A percentile compares a stretch with the other conserved stretches of the same genome.
Conservation (phyloP, 352 stramenopile species). For the Globisporangium nodosum region DNA sequence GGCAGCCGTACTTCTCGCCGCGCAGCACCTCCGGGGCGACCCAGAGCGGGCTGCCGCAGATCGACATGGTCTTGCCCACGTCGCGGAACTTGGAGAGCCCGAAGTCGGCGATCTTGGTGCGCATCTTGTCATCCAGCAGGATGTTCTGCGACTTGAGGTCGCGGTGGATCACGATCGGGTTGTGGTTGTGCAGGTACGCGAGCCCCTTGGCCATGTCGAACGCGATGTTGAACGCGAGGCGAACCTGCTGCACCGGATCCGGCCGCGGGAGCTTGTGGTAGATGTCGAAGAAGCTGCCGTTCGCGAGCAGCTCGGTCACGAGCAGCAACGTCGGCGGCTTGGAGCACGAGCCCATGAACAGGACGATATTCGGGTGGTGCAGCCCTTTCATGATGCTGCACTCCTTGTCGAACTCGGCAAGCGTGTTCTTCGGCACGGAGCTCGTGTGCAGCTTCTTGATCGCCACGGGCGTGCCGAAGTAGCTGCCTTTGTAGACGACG, state of each 20-base stretch:
- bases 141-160: constrained; percentile 83
- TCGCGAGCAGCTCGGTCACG: constrained; percentile 90
- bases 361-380: constrained; percentile 96
- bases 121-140: constrained; percentile 76
- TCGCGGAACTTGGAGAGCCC: constrained; percentile 81
- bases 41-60: constrained; percentile 80
- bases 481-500: constrained; percentile 78
- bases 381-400: constrained; percentile 87
- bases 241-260: constrained; percentile 43
- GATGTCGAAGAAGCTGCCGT: constrained; percentile 85
- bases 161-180: constrained; percentile 97
- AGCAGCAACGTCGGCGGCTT: constrained; percentile 94
- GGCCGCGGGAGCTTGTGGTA: constrained; percentile 78
- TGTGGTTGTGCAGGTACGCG: constrained; percentile 96
- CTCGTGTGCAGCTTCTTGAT: constrained; percentile 85
- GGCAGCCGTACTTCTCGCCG: constrained; percentile 76
- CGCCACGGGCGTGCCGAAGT: constrained; percentile 76
- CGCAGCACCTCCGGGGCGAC: constrained; percentile 73
- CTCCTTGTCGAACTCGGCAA: constrained; percentile 80
- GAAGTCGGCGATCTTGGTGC: constrained; percentile 83
- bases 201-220: constrained; percentile 92
- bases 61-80: constrained; percentile 84
- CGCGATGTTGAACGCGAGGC: constrained; percentile 73
- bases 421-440: constrained; percentile 74
- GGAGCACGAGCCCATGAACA: constrained; percentile 98